These are phyloP conservation scores for Komagataella ulmi DNA, from an alignment of 805 yeast genomes.

Conservation along the genomic window DNA sequence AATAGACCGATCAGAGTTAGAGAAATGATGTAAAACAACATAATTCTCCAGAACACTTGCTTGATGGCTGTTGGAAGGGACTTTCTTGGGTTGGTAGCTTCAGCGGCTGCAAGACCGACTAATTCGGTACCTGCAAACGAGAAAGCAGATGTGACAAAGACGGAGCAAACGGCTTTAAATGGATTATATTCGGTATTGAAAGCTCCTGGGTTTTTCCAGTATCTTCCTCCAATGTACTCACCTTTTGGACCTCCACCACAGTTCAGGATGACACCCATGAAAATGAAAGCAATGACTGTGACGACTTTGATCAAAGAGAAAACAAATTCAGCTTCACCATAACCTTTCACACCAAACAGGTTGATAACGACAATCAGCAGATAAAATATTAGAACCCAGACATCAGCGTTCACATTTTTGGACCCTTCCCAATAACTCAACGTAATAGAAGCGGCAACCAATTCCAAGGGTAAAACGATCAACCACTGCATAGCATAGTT, in stretches of 20 bases:
- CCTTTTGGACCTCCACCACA: constrained; percentile 35
- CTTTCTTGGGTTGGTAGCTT: constrained; percentile 31
- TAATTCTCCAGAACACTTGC: constrained; percentile 43
- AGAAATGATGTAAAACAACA: constrained; percentile 31
- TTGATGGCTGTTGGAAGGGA: constrained; percentile 38
- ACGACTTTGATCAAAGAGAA: constrained; percentile 34
- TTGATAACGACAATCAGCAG: constrained; percentile 32
- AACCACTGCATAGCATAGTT: constrained; percentile 41
- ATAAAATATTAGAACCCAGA: constrained; percentile 38
- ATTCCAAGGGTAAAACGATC: constrained; percentile 35
- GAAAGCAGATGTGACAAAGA: constrained; percentile 41
- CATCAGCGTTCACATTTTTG: constrained; percentile 21
- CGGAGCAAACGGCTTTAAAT: constrained; percentile 39
- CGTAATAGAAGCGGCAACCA: constrained; percentile 40
- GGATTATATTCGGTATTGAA: constrained; percentile 19
- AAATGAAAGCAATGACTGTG: constrained; percentile 39
- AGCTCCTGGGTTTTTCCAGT: constrained; percentile 32
- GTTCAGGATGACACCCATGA: constrained; percentile 34
- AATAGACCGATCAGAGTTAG: constrained; percentile 29
- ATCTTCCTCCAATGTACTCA: constrained; percentile 28
- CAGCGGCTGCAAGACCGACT: constrained; percentile 38
- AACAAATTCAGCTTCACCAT: constrained; percentile 40
- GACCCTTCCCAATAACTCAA: constrained; percentile 32
- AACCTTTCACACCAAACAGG: constrained; percentile 39
- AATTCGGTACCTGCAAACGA: constrained; percentile 42